These are phyloP conservation scores for Lichtheimia ornata DNA, from an alignment of 371 early-diverging fungal species.

Conservation along the genomic window DNA sequence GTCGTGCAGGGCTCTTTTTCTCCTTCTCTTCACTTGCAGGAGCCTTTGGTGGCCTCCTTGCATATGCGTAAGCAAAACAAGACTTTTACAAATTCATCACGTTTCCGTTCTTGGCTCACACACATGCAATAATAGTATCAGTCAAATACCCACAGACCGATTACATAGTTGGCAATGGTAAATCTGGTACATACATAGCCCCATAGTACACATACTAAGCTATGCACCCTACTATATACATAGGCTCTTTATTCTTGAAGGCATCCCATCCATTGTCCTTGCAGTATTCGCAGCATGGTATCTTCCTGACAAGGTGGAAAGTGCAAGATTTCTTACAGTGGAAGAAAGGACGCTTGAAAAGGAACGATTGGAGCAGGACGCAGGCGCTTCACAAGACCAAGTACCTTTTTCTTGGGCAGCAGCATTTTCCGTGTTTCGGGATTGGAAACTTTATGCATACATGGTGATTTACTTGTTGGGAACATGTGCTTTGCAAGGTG, in stretches of 20 bases:
- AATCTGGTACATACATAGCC: not conserved
- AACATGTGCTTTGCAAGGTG: conserved; percentile 35
- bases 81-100: no score
- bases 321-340: conserved; percentile 50
- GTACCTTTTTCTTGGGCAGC: conserved; percentile 41
- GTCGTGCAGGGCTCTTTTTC: conserved; percentile 40
- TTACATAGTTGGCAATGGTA: conserved; percentile 43
- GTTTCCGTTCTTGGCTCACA: not conserved
- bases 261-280: conserved; percentile 40
- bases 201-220: not conserved
- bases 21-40: conserved; percentile 40
- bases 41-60: conserved; percentile 42
- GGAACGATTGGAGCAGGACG: conserved; percentile 43
- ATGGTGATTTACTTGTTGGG: conserved; percentile 37
- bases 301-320: conserved; percentile 60
- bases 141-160: conserved; percentile 25
- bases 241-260: conserved; percentile 60
- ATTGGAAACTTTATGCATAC: conserved; percentile 42
- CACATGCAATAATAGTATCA: conserved; percentile 24
- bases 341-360: conserved; percentile 53
- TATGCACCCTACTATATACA: no score
- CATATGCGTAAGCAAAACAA: conserved; percentile 2
- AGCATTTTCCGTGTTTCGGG: conserved; percentile 32
- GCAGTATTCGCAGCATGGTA: conserved; percentile 36
- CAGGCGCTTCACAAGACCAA: conserved; percentile 34